Percentiles rank a stretch among this genome's conserved stretches.
Conservation (phyloP, 352 stramenopile species). For the Blastocystis sp. region DNA sequence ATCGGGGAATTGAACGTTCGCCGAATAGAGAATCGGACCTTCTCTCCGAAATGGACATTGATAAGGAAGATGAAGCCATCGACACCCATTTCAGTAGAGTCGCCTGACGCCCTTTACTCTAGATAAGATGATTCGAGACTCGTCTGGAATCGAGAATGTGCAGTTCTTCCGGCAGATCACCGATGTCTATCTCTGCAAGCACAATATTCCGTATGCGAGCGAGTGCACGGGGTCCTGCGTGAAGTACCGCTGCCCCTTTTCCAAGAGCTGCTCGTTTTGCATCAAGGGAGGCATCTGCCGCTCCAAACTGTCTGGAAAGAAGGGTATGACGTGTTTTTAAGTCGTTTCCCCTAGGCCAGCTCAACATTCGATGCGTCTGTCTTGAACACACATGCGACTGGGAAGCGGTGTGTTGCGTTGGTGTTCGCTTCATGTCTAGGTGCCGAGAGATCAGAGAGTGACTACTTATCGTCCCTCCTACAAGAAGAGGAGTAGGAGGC, state of each 20-base stretch:
- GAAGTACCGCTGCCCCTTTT: slow-evolving; percentile 43
- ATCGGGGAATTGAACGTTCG: not conserved
- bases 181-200: slow-evolving; percentile 59
- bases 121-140: not conserved
- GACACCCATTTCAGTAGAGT: slow-evolving; percentile 42
- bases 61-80: slow-evolving; percentile 58
- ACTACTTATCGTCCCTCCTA: slow-evolving; percentile 56
- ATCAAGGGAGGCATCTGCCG: slow-evolving; percentile 49
- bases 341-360: not conserved
- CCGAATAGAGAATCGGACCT: not conserved
- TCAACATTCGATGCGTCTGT: not conserved
- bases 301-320: slow-evolving; percentile 10
- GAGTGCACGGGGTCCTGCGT: slow-evolving; percentile 46
- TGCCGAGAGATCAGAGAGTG: slow-evolving; percentile 21
- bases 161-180: slow-evolving; percentile 20
- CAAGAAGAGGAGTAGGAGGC: slow-evolving; percentile 11
- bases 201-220: slow-evolving; percentile 55
- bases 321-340: not conserved
- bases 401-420: slow-evolving; percentile 2
- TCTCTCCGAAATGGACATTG: slow-evolving; percentile 22
- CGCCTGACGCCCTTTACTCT: not conserved
- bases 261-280: slow-evolving; percentile 28
- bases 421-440: not conserved
- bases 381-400: slow-evolving; percentile 37
- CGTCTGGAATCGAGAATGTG: slow-evolving; percentile 6